phyloP scores from a whole-genome alignment of 257 asterid species.

The Marsdenia floribunda region DNA sequence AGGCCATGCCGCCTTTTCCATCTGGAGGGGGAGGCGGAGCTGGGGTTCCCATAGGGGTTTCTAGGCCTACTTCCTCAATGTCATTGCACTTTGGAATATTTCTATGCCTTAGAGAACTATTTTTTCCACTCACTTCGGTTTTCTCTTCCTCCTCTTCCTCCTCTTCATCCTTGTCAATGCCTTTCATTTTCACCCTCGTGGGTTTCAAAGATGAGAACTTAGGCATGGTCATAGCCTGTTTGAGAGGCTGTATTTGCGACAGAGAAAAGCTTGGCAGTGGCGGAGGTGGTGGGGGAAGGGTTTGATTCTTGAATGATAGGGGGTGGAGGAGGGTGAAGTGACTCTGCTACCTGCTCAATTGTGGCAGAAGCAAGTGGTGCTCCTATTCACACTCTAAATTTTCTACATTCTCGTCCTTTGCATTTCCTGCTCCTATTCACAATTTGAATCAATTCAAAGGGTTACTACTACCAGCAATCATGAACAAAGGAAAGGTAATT shows the following conservation, averaged over 20 bases:
- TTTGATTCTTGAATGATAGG: conserved; percentile 50
- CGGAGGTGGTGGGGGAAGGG: conserved; percentile 84
- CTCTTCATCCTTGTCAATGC: conserved; percentile 48
- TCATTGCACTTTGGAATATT: conserved; percentile 36
- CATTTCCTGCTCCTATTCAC: too few species aligned
- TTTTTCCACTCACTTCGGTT: conserved; percentile 40
- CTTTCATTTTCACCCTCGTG: conserved; percentile 22
- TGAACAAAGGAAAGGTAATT: too few species aligned
- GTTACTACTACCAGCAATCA: too few species aligned
- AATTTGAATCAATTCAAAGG: too few species aligned
- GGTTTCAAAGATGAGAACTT: conserved; percentile 36
- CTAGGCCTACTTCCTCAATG: conserved; percentile 25
- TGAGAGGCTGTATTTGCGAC: conserved; percentile 69
- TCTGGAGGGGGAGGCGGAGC: conserved; percentile 57
- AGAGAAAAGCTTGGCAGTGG: conserved; percentile 87
- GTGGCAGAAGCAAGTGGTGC: conserved; percentile 45
- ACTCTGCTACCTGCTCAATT: conserved; percentile 38
- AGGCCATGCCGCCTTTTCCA: conserved; percentile 63
- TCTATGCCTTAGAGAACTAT: conserved; percentile 20
- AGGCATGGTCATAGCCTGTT: conserved; percentile 81
- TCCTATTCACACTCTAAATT: too few species aligned
- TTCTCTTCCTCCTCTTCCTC: conserved; percentile 49
- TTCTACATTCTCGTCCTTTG: too few species aligned
- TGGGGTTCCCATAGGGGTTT: conserved; percentile 40
- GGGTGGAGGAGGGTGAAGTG: conserved; percentile 62